A percentile compares a stretch with the other conserved stretches of the same genome.
Evolutionary conservation across 2,329 filamentous ascomycete species (phyloP).

Genomic region (Penicillium sp.): DNA sequence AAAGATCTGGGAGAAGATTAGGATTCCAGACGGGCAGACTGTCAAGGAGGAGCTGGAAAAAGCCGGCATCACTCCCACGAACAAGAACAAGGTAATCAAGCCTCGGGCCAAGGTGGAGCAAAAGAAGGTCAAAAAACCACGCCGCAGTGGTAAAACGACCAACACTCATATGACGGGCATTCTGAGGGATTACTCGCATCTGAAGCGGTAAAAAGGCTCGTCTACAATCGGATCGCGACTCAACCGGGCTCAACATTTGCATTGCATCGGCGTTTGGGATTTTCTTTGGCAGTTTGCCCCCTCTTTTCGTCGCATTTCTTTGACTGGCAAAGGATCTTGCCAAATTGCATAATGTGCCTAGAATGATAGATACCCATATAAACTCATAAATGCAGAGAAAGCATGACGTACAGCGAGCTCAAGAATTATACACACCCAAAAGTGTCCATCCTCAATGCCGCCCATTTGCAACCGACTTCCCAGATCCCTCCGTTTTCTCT

Average conservation of each 20-base stretch:
- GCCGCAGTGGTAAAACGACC: slow-evolving; percentile 71
- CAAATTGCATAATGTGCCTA: slow-evolving; percentile 13
- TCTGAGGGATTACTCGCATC: slow-evolving; percentile 64
- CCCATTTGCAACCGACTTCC: slow-evolving; percentile 28
- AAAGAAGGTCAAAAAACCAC: slow-evolving; percentile 69
- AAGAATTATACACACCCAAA: slow-evolving; percentile 20
- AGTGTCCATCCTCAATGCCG: slow-evolving; percentile 24
- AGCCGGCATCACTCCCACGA: slow-evolving; percentile 77
- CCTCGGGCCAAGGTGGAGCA: slow-evolving; percentile 51
- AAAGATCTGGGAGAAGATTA: slow-evolving; percentile 73
- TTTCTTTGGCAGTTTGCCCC: background rate
- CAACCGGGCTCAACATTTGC: slow-evolving; percentile 7
- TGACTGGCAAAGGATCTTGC: background rate
- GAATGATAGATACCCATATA: slow-evolving; percentile 21
- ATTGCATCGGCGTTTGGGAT: slow-evolving; percentile 21
- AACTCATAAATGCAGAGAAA: slow-evolving; percentile 3
- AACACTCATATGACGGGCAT: slow-evolving; percentile 82
- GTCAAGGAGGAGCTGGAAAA: slow-evolving; percentile 70
- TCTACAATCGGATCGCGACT: background rate
- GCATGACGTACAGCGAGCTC: background rate
- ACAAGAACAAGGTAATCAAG: slow-evolving; percentile 65
- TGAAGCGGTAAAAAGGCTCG: slow-evolving; percentile 34
- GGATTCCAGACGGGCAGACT: slow-evolving; percentile 68
- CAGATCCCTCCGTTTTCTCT: slow-evolving; percentile 62
- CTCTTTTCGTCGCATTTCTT: background rate